A percentile compares a stretch with the other conserved stretches of the same genome.
Evolutionary conservation across 192 early-diverging fungal species (phyloP).

Genomic region (Rhizoclosmatium sp.): DNA sequence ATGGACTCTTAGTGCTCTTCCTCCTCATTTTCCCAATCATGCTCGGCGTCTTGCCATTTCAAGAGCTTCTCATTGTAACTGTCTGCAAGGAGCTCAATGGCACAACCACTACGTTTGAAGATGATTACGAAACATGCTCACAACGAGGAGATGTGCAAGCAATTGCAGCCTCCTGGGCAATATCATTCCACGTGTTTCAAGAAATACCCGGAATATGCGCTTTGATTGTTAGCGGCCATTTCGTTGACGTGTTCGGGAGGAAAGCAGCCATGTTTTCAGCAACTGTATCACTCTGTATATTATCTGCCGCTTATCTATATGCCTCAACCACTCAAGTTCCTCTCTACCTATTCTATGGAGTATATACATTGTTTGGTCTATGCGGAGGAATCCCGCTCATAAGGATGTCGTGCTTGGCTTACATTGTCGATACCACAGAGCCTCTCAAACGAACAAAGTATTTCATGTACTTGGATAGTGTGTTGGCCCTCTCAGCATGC

Average conservation of each 20-base stretch:
- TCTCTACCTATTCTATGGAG: neutral
- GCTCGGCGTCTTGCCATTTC: neutral
- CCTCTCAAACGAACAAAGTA: constrained; percentile 10
- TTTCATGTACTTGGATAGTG: constrained; percentile 8
- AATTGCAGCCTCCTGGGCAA: neutral
- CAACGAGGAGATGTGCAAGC: neutral
- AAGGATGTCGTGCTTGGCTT: neutral
- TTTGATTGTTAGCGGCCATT: constrained; percentile 2
- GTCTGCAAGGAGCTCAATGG: neutral
- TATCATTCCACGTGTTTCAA: neutral
- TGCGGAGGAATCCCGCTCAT: neutral
- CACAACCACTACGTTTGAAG: neutral
- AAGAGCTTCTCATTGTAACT: neutral
- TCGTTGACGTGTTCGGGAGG: constrained; percentile 2
- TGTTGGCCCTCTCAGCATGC: neutral
- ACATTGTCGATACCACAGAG: neutral
- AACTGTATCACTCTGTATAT: neutral
- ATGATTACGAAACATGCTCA: neutral
- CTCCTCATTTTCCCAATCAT: neutral
- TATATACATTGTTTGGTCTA: neutral
- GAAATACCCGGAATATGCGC: neutral
- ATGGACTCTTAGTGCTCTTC: neutral
- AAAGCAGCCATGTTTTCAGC: neutral
- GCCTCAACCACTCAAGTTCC: neutral
- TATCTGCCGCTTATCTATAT: neutral